Percentiles rank a stretch among this genome's conserved stretches.
Conservation (phyloP, 2,329 filamentous ascomycete genomes). For the Trichophyton simii region DNA sequence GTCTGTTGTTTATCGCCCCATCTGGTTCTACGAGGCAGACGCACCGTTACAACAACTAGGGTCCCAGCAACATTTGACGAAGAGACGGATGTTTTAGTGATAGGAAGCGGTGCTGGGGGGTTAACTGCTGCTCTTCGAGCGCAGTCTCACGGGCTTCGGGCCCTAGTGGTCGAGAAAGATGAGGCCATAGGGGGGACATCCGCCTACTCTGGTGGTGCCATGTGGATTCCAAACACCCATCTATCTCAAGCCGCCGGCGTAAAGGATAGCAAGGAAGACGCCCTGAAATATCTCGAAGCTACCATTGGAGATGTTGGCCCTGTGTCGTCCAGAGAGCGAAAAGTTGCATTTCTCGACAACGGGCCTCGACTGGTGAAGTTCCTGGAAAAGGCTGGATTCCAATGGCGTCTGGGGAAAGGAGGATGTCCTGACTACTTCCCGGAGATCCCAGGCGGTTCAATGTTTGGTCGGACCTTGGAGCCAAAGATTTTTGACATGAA, state of each 20-base stretch:
- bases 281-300: conserved; percentile 19
- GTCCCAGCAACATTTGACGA: neutral
- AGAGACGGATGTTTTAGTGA: conserved; percentile 20
- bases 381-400: conserved; percentile 15
- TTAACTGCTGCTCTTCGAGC: conserved; percentile 21
- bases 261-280: conserved; percentile 17
- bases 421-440: conserved; percentile 26
- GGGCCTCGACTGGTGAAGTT: conserved; percentile 23
- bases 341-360: conserved; percentile 20
- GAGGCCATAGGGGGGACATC: conserved; percentile 24
- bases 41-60: conserved; percentile 8
- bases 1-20: too few relatives aligned
- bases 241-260: conserved; percentile 12
- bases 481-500: conserved; percentile 18
- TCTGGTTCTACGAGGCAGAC: conserved; percentile 15
- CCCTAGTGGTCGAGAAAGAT: conserved; percentile 25
- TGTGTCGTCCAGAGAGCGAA: conserved; percentile 16
- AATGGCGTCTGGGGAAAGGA: conserved; percentile 15
- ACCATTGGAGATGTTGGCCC: conserved; percentile 21
- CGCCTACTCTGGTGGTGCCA: conserved; percentile 24
- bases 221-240: conserved; percentile 27
- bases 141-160: conserved; percentile 14
- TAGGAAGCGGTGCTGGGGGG: conserved; percentile 23
- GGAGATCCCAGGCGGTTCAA: conserved; percentile 14
- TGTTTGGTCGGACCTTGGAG: conserved; percentile 20